Evolutionary conservation across 345 rosid species (phyloP).

Genomic region (Cochlearia excelsa): DNA sequence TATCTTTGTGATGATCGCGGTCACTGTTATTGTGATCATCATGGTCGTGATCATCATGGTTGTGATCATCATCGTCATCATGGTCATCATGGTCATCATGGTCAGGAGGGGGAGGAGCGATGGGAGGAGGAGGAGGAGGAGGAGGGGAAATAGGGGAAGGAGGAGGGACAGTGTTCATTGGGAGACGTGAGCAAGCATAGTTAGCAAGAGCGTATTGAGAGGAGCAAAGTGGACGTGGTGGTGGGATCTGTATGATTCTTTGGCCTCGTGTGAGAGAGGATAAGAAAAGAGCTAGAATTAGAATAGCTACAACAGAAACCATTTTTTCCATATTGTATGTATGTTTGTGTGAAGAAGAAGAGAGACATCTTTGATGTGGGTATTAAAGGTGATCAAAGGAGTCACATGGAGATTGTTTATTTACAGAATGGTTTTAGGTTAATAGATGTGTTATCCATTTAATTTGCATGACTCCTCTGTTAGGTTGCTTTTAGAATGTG

Average conservation of each 20-base stretch:
- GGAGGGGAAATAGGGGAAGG: not conserved
- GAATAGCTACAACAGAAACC: constrained; percentile 19
- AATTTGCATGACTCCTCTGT: constrained; percentile 20
- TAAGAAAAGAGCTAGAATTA: constrained; percentile 8
- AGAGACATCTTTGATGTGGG: constrained; percentile 21
- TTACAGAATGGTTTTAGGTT: constrained; percentile 32
- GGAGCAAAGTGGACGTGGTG: constrained; percentile 57
- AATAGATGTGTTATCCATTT: constrained; percentile 13
- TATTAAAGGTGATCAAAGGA: constrained; percentile 9
- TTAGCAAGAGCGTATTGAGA: constrained; percentile 65
- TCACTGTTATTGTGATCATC: constrained; percentile 17
- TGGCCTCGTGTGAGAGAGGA: constrained; percentile 28
- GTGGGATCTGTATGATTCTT: constrained; percentile 30
- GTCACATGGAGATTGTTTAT: constrained; percentile 26
- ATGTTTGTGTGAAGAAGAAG: not conserved
- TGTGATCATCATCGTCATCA: not conserved
- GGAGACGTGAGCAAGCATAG: constrained; percentile 58
- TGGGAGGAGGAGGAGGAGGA: not conserved
- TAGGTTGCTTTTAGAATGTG: constrained; percentile 33
- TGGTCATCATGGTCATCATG: not conserved
- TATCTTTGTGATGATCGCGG: not conserved
- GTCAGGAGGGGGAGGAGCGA: constrained; percentile 22
- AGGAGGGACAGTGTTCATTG: constrained; percentile 34
- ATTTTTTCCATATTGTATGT: not conserved
- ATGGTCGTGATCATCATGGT: not conserved